Base-by-base conservation (phyloP, 306 rosid species). In the Acacia melanoxylon region DNA sequence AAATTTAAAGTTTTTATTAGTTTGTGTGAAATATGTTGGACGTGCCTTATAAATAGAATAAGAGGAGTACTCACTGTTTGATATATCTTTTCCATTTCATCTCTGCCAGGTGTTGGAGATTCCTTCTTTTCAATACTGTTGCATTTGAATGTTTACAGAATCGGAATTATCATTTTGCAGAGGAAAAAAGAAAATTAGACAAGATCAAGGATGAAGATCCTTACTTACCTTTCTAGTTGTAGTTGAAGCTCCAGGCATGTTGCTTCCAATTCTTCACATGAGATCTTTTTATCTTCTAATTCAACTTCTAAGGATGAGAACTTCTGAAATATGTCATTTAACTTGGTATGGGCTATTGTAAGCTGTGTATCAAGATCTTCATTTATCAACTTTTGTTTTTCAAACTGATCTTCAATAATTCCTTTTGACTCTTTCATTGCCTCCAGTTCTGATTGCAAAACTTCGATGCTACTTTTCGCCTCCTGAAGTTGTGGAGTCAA, bases 161-260 rank as follows among this genome's bases (percentile, higher is more conserved):
- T 87, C 48, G 80, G 80, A 85, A 67, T 61, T 58, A 25, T 72
- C 33, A 56, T 27, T 70, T 33, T 69, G 24, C 48, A 83, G 49
- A 37, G 27, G 11, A n/a, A 68, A 20, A 58, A 66, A 46, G 29
- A 70, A 46, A 68, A 73, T 7, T 10, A 19, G 29, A 59, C 15
- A 63, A 54, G 65, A 51, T 51, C n/a, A 19, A 78, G 62, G 65
- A 56, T 10, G 42, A 25, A 48, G 20, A 24, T 59, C 48, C 13
- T 84, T 86, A 92, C 13, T 84, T 86, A 92, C 97, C 95, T 92
- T 86, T 92, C 95, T n/a, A 91, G 86, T 81, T 92, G 97, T 71
- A 92, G 97, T 85, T 92, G 95, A 84, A 92, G 97, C 80, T 92
- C 97, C 29, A 92, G 92, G 80, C 97, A 92, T 8, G 93, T 91